These are phyloP conservation scores for Malassezia slooffiae DNA, from an alignment of 1,284 basidiomycete genomes.

Conservation along the genomic window DNA sequence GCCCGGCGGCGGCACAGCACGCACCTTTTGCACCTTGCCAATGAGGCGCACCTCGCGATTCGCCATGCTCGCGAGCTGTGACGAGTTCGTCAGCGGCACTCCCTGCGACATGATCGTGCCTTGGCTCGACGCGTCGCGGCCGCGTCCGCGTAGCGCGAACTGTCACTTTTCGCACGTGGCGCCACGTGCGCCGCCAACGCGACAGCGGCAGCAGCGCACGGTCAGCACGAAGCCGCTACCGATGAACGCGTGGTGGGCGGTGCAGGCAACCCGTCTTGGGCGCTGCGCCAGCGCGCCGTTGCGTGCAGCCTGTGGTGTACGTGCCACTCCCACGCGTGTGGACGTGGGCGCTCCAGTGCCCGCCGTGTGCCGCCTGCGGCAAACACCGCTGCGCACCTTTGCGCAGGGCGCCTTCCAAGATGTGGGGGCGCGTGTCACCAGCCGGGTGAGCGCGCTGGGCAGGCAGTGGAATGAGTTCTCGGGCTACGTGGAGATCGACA, in stretches of 20 bases:
- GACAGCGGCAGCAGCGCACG: too few relatives aligned
- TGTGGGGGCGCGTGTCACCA: constrained; percentile 14
- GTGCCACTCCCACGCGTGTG: too few relatives aligned
- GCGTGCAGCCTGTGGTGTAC: too few relatives aligned
- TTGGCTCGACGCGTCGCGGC: not conserved
- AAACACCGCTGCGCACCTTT: too few relatives aligned
- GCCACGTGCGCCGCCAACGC: too few relatives aligned
- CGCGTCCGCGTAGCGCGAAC: constrained; percentile 5
- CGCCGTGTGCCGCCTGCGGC: too few relatives aligned
- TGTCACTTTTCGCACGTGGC: constrained; percentile 5
- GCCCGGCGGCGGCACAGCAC: not conserved
- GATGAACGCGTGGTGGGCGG: too few relatives aligned
- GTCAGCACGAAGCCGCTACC: too few relatives aligned
- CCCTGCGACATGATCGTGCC: constrained; percentile 30
- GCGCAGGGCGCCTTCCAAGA: too few relatives aligned
- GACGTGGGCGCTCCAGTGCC: too few relatives aligned
- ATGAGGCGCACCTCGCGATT: constrained; percentile 34
- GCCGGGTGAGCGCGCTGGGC: constrained; percentile 17
- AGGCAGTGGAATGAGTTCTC: constrained; percentile 30
- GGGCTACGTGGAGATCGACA: constrained; percentile 30
- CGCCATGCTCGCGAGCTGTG: constrained; percentile 20
- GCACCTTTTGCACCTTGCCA: constrained; percentile 32
- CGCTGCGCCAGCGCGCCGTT: too few relatives aligned
- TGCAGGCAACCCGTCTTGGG: too few relatives aligned
- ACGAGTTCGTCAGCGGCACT: constrained; percentile 39